Conservation (phyloP, 2,329 filamentous ascomycete species). For the Trichoderma asperellum region DNA sequence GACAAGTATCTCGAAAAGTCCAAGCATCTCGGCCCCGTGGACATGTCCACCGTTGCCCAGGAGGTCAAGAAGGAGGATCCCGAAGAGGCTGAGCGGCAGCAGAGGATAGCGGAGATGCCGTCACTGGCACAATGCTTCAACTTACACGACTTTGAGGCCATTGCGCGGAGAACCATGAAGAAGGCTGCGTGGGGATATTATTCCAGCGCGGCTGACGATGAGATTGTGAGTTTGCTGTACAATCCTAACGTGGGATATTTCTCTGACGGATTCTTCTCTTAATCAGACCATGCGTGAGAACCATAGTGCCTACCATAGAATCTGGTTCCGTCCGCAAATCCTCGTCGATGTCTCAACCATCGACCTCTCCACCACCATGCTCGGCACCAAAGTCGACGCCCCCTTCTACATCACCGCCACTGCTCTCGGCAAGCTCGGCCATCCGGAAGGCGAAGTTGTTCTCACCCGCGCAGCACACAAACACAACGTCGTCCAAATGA, state of each 20-base stretch:
- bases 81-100: conserved; percentile 66
- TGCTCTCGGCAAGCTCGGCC: conserved; percentile 89
- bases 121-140: conserved; percentile 88
- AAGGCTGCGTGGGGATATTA: conserved; percentile 98
- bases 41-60: conserved; percentile 81
- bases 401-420: conserved; percentile 98
- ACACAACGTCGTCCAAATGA: conserved; percentile 97
- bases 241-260: not conserved
- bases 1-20: conserved; percentile 80
- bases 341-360: conserved; percentile 88
- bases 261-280: not conserved
- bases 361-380: conserved; percentile 89
- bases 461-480: conserved; percentile 81
- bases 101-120: conserved; percentile 76
- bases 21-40: conserved; percentile 87
- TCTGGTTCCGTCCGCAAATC: conserved; percentile 90
- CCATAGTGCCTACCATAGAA: conserved; percentile 93
- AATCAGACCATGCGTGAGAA: conserved; percentile 88
- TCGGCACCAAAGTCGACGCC: conserved; percentile 79
- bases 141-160: conserved; percentile 92
- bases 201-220: conserved; percentile 74
- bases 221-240: conserved; percentile 42
- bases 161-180: conserved; percentile 90
- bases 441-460: conserved; percentile 91
- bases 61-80: conserved; percentile 69